phyloP scores from a whole-genome alignment of 1,284 basidiomycete species.

The Baeospora myosura region DNA sequence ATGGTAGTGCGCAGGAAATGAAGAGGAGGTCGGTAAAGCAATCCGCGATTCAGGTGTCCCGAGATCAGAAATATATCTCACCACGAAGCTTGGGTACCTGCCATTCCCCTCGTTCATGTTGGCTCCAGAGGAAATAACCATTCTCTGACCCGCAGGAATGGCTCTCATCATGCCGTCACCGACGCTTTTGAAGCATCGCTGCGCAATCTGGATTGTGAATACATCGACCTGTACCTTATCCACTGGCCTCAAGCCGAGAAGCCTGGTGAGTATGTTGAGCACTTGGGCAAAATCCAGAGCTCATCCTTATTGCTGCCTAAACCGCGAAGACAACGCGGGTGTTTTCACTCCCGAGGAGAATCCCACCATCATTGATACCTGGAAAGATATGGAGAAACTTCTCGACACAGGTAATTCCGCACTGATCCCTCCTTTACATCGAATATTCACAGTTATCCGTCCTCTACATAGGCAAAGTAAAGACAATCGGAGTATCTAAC shows the following conservation, averaged over 20 bases:
- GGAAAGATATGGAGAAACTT: conserved; percentile 51
- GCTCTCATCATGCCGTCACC: conserved; percentile 36
- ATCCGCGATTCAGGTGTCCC: conserved; percentile 39
- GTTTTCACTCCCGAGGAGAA: conserved; percentile 30
- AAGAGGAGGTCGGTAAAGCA: conserved; percentile 41
- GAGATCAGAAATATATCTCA: conserved; percentile 43
- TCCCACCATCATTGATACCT: conserved; percentile 45
- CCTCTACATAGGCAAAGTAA: conserved; percentile 34
- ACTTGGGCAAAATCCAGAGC: too few species aligned
- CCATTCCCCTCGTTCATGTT: neutral
- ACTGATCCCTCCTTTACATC: neutral
- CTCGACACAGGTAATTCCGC: conserved; percentile 23
- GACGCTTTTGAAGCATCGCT: conserved; percentile 51
- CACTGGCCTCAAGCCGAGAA: conserved; percentile 45
- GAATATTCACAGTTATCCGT: neutral
- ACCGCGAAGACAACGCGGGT: neutral
- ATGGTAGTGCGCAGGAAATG: conserved; percentile 27
- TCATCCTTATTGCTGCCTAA: neutral
- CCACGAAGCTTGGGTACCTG: conserved; percentile 34
- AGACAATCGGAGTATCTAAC: conserved; percentile 63
- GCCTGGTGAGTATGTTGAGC: conserved; percentile 5
- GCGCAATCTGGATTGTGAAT: conserved; percentile 47
- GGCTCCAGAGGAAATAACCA: too few species aligned
- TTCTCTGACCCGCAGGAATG: neutral
- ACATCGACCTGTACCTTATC: conserved; percentile 68